phyloP scores from a whole-genome alignment of 306 rosid species.

The Gleditsia sinensis region DNA sequence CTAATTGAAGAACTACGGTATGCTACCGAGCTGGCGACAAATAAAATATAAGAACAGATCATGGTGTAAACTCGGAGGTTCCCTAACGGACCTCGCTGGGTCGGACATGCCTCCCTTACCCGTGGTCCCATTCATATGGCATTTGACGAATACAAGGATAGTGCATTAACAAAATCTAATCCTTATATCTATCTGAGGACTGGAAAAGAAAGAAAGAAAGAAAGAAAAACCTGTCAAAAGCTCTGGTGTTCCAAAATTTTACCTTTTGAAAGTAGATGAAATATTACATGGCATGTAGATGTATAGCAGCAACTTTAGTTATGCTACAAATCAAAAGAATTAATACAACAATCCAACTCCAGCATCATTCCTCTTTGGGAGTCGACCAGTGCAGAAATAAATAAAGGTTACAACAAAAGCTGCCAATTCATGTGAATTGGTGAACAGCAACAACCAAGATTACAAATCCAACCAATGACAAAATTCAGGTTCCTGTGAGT shows the following conservation, averaged over 20 bases:
- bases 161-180: neutral
- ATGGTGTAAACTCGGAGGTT: neutral
- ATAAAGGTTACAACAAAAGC: slow-evolving; percentile 57
- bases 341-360: slow-evolving; percentile 68
- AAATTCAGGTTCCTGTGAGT: slow-evolving; percentile 16
- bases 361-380: slow-evolving; percentile 66
- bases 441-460: slow-evolving; percentile 41
- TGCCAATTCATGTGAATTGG: slow-evolving; percentile 31
- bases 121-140: slow-evolving; percentile 3
- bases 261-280: slow-evolving; percentile 27
- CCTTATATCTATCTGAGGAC: neutral
- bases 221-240: neutral
- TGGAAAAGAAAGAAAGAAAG: too few species aligned
- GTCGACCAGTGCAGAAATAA: slow-evolving; percentile 43
- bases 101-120: neutral
- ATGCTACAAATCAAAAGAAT: slow-evolving; percentile 55
- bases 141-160: neutral
- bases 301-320: slow-evolving; percentile 52
- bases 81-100: neutral
- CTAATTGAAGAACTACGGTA: neutral
- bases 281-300: slow-evolving; percentile 33
- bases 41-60: neutral
- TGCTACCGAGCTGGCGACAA: slow-evolving; percentile 29
- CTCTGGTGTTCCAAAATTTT: slow-evolving; percentile 28
- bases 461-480: slow-evolving; percentile 36